Evolutionary conservation across 345 rosid species (phyloP), one percentile per base, ranked within the genome.

Genomic region (Eutrema japonicum): DNA sequence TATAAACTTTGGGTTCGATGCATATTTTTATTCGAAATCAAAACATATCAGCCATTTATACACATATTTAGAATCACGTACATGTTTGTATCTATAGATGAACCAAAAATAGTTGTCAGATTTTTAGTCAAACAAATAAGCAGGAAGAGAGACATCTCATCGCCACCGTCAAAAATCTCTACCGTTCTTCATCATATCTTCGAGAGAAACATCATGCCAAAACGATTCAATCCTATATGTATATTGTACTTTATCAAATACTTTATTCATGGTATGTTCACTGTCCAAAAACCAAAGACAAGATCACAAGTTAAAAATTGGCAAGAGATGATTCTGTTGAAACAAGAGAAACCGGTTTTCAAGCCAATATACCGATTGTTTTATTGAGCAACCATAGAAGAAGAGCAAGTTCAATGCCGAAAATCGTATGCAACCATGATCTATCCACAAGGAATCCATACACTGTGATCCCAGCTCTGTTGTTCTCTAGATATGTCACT

Each of bases 361-460:
- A 38, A 71, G 63, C 62, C 36, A 71, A 60, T 55, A 74, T 82
- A 76, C 97, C 91, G 9, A 91, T 79, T 7, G 92, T 88, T 84
- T 90, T 93, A 82, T 90, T 93, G 76, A 93, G 96, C 81, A 93
- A 64, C 98, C 98, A 93, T 53, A 93, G 90, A 22, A 87, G 82
- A 35, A 93, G 86, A 71, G 96, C 93, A 35, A 93, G 82, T 60
- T 93, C 89, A 61, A 90, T 75, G 3, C 86, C 98, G 52, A 89
- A 90, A 53, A 93, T 84, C 43, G 96, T 82, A 73, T 93, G 96
- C 50, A 93, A 81, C 86, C 92, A 88, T 51, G 93, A 70, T 83
- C 98, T 86, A 70, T 90, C 96, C 65, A 93, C 83, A 77, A 85
- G 86, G 82, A 87, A 93, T 46, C 96, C 98, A 6, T 64, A 93